Base-by-base conservation (phyloP, 805 yeast genomes). In the Candida adriatica region DNA sequence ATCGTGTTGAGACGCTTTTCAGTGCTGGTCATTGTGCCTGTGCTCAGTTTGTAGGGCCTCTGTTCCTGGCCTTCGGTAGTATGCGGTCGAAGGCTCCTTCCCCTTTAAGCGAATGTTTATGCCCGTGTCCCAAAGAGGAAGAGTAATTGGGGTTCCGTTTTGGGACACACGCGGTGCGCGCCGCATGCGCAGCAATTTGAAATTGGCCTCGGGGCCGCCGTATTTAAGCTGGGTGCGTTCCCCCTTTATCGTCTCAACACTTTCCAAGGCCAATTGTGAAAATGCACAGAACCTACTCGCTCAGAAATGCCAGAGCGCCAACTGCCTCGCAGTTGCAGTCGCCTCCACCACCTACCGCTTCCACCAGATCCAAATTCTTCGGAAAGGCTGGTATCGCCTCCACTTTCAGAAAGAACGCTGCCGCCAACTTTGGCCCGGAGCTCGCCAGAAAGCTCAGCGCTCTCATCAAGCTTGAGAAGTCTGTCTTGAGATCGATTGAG, bases 201-300 rank as follows among this genome's bases (percentile, higher is more conserved):
- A n/a, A n/a, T n/a, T n/a, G n/a, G n/a, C n/a, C n/a, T n/a, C n/a
- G n/a, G n/a, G n/a, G n/a, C n/a, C n/a, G n/a, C n/a, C n/a, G n/a
- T n/a, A n/a, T n/a, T n/a, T n/a, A n/a, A n/a, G n/a, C n/a, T n/a
- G n/a, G n/a, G n/a, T n/a, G n/a, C n/a, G n/a, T n/a, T n/a, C n/a
- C 22, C 8, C 22, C 22, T 19, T 11, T 11, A 8, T 19, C 22
- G 10, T 19, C 10, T 11, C 26, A 18, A 25, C 13, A 22, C 6
- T n/a, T 24, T 27, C 35, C 26, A 26, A 18, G 31, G 62, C 13
- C 30, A 16, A 9, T n/a, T 13, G 15, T 16, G 20, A 24, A 18
- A 45, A 92, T 92, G 98, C 96, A 90, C 73, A 83, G 96, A 79
- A 90, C 98, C 30, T 92, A 92, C 66, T 90, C 98, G 21, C 72